Conservation (phyloP, 805 yeast genomes). For the Torulaspora delbrueckii region DNA sequence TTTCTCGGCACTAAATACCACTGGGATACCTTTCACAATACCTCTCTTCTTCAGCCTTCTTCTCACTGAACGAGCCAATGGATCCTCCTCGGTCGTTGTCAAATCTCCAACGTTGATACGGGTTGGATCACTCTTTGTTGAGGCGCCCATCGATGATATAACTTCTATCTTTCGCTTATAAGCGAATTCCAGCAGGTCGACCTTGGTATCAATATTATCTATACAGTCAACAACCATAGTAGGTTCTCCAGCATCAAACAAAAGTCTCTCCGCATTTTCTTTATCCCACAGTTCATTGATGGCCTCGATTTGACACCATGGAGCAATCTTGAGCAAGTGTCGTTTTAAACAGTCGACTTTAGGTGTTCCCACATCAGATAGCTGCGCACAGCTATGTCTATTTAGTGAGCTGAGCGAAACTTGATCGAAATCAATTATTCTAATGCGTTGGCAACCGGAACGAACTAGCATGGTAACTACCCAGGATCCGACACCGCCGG, state of each 20-base stretch:
- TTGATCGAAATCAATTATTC: constrained; percentile 92
- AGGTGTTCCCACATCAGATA: constrained; percentile 86
- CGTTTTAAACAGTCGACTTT: constrained; percentile 75
- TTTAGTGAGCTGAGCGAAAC: constrained; percentile 87
- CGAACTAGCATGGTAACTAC: constrained; percentile 86
- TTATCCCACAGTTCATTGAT: constrained; percentile 72
- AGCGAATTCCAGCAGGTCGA: constrained; percentile 77
- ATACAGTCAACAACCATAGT: constrained; percentile 89
- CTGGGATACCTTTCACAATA: constrained; percentile 69
- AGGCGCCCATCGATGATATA: constrained; percentile 94
- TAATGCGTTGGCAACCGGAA: constrained; percentile 76
- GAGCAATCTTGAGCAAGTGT: constrained; percentile 73
- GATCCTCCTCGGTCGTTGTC: constrained; percentile 88
- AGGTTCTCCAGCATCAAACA: constrained; percentile 49
- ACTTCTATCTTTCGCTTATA: constrained; percentile 57
- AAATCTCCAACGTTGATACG: constrained; percentile 86
- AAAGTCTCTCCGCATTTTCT: constrained; percentile 56
- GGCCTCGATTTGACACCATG: constrained; percentile 87
- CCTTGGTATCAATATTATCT: constrained; percentile 95
- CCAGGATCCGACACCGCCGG: constrained; percentile 99
- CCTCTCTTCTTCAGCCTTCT: constrained; percentile 78
- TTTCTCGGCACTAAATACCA: constrained; percentile 89
- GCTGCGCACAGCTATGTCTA: constrained; percentile 91
- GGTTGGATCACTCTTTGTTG: constrained; percentile 93
- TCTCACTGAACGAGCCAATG: constrained; percentile 81